These are phyloP conservation scores for Sergeia podlipaevii DNA, from an alignment of 208 protist species.

Conservation along the genomic window DNA sequence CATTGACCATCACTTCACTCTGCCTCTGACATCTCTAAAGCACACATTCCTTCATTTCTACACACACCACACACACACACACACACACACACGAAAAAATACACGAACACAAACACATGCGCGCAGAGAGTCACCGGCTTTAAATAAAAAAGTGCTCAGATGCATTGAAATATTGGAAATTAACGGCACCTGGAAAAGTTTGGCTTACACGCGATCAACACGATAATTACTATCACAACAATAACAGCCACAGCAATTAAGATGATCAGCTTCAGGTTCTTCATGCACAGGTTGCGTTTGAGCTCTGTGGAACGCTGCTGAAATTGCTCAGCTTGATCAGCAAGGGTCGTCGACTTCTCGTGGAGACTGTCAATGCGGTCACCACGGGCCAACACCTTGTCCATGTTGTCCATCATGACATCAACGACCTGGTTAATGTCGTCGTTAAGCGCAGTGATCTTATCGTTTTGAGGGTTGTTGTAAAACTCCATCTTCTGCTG, in stretches of 20 bases:
- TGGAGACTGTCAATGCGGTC: slow-evolving; percentile 85
- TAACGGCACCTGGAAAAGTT: slow-evolving; percentile 80
- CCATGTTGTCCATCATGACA: slow-evolving; percentile 94
- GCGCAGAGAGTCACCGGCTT: not conserved
- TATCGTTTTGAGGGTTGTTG: slow-evolving; percentile 91
- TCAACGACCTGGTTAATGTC: slow-evolving; percentile 90
- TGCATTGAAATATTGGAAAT: too few relatives aligned
- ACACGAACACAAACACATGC: not conserved
- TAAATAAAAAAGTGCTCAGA: too few relatives aligned
- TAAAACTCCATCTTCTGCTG: slow-evolving; percentile 94
- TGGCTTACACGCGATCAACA: slow-evolving; percentile 83
- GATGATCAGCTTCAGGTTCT: slow-evolving; percentile 88
- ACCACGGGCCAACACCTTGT: slow-evolving; percentile 86
- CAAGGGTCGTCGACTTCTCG: slow-evolving; percentile 80
- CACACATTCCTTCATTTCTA: too few relatives aligned
- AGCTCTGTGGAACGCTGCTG: slow-evolving; percentile 79
- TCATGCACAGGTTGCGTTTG: slow-evolving; percentile 88
- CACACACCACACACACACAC: too few relatives aligned
- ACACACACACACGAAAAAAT: too few relatives aligned
- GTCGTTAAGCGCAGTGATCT: slow-evolving; percentile 85
- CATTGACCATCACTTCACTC: too few relatives aligned
- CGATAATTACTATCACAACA: slow-evolving; percentile 80
- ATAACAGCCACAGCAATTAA: slow-evolving; percentile 68
- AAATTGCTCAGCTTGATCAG: slow-evolving; percentile 83
- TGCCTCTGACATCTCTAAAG: too few relatives aligned